phyloP scores from a whole-genome alignment of 371 early-diverging fungal genomes.

The Aphelidium insulamus region DNA sequence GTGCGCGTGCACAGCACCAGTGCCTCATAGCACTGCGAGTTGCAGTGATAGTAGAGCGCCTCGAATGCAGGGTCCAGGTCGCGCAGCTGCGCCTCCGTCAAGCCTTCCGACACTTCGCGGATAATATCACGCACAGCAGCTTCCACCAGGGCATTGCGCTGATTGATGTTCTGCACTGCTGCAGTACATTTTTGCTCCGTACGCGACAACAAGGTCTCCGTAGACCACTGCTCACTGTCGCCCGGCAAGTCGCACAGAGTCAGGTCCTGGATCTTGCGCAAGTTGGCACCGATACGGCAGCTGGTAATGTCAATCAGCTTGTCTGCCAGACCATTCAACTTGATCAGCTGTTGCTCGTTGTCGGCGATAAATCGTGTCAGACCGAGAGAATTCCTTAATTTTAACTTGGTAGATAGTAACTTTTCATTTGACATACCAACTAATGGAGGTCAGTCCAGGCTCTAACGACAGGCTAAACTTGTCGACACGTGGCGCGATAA shows the following conservation, averaged over 20 bases:
- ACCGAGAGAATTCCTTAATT: conserved; percentile 19
- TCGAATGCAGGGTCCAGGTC: conserved; percentile 25
- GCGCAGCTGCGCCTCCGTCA: conserved; percentile 5
- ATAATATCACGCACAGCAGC: conserved; percentile 25
- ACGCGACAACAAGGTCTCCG: conserved; percentile 23
- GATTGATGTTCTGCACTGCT: conserved; percentile 19
- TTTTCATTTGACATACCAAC: conserved; percentile 12
- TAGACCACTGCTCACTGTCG: conserved; percentile 30
- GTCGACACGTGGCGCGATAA: conserved; percentile 27
- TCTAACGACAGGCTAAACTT: conserved; percentile 22
- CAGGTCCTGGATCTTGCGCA: conserved; percentile 21
- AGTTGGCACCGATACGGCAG: conserved; percentile 21
- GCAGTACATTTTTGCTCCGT: conserved; percentile 20
- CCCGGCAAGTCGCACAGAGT: conserved; percentile 21
- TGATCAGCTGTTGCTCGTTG: conserved; percentile 17
- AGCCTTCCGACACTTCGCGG: conserved; percentile 16
- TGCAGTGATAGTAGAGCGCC: conserved; percentile 25
- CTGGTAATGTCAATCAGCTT: conserved; percentile 26
- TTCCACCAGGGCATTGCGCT: conserved; percentile 26
- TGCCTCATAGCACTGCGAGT: conserved; percentile 28
- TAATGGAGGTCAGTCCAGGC: conserved; percentile 25
- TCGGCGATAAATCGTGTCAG: conserved; percentile 18
- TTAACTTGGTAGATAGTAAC: background rate
- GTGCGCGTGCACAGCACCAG: conserved; percentile 29
- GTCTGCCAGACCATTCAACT: conserved; percentile 25